These are phyloP conservation scores for Albizia julibrissin DNA, from an alignment of 306 rosid species.

Conservation along the genomic window DNA sequence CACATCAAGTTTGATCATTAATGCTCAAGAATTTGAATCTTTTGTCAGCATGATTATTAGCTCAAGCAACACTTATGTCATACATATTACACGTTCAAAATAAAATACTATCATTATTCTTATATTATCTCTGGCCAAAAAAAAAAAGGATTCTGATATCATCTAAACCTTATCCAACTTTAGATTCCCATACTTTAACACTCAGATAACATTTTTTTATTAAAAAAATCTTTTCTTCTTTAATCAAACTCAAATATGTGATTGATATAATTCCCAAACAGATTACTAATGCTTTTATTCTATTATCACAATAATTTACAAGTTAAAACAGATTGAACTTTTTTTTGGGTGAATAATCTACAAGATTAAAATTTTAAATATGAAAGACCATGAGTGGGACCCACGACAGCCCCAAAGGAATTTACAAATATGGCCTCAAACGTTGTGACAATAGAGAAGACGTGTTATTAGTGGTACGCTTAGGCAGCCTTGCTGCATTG, in stretches of 20 bases:
- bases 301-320: neutral
- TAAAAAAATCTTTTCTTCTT: neutral
- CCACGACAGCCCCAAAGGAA: neutral
- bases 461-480: neutral
- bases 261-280: neutral
- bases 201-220: neutral
- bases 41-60: neutral
- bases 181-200: neutral
- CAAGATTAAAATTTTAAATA: neutral
- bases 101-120: neutral
- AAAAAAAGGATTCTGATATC: neutral
- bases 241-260: neutral
- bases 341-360: neutral
- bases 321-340: neutral
- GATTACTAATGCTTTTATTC: neutral
- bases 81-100: neutral
- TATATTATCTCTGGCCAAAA: no score
- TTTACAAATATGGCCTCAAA: constrained; percentile 34
- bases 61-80: neutral
- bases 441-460: constrained; percentile 40
- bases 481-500: constrained; percentile 39
- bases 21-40: neutral
- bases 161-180: neutral
- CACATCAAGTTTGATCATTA: neutral
- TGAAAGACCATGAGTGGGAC: neutral